A percentile compares a stretch with the other conserved stretches of the same genome.
These are phyloP conservation scores for Hortaea sp. DNA, from an alignment of 2,329 filamentous ascomycete species.

Conservation along the genomic window DNA sequence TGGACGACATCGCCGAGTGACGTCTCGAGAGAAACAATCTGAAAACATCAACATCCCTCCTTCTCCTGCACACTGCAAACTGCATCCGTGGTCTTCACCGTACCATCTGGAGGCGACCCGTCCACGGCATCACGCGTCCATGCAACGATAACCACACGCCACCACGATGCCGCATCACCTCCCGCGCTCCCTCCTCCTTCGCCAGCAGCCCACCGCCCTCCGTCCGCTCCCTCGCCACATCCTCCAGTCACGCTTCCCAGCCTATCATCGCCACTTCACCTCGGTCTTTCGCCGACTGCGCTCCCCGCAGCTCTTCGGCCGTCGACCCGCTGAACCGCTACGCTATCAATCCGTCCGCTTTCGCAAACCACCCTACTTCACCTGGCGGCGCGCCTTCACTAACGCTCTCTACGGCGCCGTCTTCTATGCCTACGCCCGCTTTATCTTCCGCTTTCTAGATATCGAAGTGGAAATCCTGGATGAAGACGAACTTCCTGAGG, in stretches of 20 bases:
- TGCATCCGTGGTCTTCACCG: not conserved
- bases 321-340: slow-evolving; percentile 13
- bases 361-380: slow-evolving; percentile 24
- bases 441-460: slow-evolving; percentile 17
- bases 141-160: not conserved
- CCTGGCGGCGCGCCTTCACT: slow-evolving; percentile 16
- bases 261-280: slow-evolving; percentile 3
- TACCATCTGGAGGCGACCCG: no score
- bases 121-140: no score
- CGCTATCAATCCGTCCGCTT: slow-evolving; percentile 31
- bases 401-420: slow-evolving; percentile 14
- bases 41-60: no score
- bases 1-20: no score
- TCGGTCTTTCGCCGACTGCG: slow-evolving; percentile 4
- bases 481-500: slow-evolving; percentile 13
- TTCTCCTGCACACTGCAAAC: not conserved
- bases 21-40: not conserved
- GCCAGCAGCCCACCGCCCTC: slow-evolving; percentile 12
- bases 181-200: slow-evolving; percentile 19
- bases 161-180: slow-evolving; percentile 16
- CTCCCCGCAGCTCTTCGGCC: slow-evolving; percentile 5
- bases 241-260: not conserved
- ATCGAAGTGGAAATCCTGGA: slow-evolving; percentile 21
- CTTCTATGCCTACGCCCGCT: slow-evolving; percentile 12
- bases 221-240: not conserved